Base-by-base conservation (phyloP, 768 basidiomycete genomes). In the Xanthoconium stramineum region DNA sequence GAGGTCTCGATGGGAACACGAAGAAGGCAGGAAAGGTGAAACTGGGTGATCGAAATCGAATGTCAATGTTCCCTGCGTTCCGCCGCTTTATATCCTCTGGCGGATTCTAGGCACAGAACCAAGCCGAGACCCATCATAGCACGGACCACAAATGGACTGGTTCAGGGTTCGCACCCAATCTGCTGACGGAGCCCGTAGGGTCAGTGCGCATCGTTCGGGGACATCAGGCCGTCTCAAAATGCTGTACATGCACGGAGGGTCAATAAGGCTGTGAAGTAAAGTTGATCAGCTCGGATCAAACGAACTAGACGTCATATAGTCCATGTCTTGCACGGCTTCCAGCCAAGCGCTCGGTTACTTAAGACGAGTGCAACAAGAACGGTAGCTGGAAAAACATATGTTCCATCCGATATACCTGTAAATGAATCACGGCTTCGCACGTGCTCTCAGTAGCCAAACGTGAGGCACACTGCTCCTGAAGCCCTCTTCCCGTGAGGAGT, bases 31-130 rank as follows among this genome's bases (percentile, higher is more conserved):
- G 11, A 10, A 19, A 52, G 7, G 13, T 17, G 28, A 5, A 15
- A 36, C 28, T n/a, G 50, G 24, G 44, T 6, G 24, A 11, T 52
- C n/a, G n/a, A 47, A 42, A 17, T 24, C 13, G 15, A 20, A 32
- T n/a, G n/a, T 0, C 8, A 33, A 30, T n/a, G 15, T 19, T 44
- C 24, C 35, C 32, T n/a, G 42, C 7, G 12, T 9, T 33, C 11
- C 7, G 19, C 57, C 47, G 19, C 58, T 66, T 65, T 65, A 65
- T 65, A 60, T 40, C 58, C 54, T 15, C 39, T 2, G 11, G n/a
- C 5, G 19, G 20, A 46, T 36, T 30, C 47, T 36, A 33, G 48
- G 19, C 51, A 47, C 43, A 33, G 19, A 29, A 6, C 15, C 30
- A 20, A 3, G 20, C 8, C 30, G 7, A 8, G 19, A 24, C 36